A percentile compares a stretch with the other conserved stretches of the same genome.
phyloP scores from a whole-genome alignment of 2,329 filamentous ascomycete genomes.

The Phaeophleospora eucalypticola region DNA sequence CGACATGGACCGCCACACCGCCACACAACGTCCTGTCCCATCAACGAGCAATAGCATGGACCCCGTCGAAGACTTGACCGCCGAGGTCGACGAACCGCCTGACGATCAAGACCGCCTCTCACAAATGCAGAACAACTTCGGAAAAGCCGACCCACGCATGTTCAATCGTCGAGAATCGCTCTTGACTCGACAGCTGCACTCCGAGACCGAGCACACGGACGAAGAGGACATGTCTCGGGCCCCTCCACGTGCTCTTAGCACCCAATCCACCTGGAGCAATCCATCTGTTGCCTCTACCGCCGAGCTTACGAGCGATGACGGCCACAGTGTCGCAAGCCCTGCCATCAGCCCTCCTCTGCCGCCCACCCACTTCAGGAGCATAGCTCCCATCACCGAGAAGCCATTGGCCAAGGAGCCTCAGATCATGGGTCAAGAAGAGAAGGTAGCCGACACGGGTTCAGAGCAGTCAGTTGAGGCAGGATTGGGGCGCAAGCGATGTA shows the following conservation, averaged over 20 bases:
- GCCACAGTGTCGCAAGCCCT: constrained; percentile 72
- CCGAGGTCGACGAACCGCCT: constrained; percentile 85
- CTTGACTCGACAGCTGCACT: constrained; percentile 76
- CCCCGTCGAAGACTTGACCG: constrained; percentile 56
- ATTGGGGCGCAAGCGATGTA: constrained; percentile 76
- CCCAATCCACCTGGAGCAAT: constrained; percentile 71
- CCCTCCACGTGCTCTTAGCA: constrained; percentile 44
- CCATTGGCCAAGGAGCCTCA: constrained; percentile 35
- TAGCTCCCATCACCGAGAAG: constrained; percentile 38
- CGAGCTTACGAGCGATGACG: constrained; percentile 88
- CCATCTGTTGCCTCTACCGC: constrained; percentile 77
- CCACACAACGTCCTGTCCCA: constrained; percentile 13
- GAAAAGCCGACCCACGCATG: constrained; percentile 45
- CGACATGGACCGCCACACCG: constrained; percentile 17
- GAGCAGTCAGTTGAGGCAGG: constrained; percentile 60
- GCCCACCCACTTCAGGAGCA: constrained; percentile 45
- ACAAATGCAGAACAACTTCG: constrained; percentile 13
- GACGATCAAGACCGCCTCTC: constrained; percentile 47
- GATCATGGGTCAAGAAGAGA: constrained; percentile 36
- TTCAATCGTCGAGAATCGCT: constrained; percentile 69
- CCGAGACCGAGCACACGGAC: constrained; percentile 44
- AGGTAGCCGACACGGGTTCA: constrained; percentile 27
- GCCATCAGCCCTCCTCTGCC: constrained; percentile 78
- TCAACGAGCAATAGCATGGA: constrained; percentile 26
- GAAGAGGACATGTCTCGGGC: constrained; percentile 28